phyloP scores from a whole-genome alignment of 1,139 yeast species.

The Candida frijolesensis region DNA sequence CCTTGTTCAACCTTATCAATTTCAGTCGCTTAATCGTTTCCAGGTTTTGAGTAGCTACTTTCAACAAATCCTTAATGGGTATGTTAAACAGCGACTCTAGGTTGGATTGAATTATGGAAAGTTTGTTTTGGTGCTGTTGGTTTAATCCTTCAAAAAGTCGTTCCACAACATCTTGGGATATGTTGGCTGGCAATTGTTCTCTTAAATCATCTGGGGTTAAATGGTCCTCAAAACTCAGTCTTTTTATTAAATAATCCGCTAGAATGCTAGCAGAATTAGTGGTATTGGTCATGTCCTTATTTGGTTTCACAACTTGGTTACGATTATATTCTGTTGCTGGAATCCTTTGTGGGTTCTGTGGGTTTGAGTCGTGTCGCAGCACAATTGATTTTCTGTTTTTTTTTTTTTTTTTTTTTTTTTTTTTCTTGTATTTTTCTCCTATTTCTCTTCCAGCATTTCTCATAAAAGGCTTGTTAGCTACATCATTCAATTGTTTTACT shows the following conservation, averaged over 20 bases:
- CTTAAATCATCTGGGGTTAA: slow-evolving; percentile 13
- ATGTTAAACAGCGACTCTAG: slow-evolving; percentile 25
- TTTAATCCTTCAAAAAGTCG: slow-evolving; percentile 21
- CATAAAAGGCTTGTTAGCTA: too few relatives aligned
- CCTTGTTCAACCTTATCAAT: slow-evolving; percentile 4
- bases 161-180: slow-evolving; percentile 7
- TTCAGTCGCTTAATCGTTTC: slow-evolving; percentile 5
- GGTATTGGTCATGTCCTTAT: slow-evolving; percentile 4
- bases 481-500: too few relatives aligned
- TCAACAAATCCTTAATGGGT: slow-evolving; percentile 21
- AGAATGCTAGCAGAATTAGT: slow-evolving; percentile 12
- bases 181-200: slow-evolving; percentile 14
- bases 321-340: too few relatives aligned
- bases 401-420: not conserved
- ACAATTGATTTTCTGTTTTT: not conserved
- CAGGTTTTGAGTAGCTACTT: not conserved
- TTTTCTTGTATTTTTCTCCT: not conserved
- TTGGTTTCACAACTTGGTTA: not conserved
- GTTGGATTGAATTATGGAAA: slow-evolving; percentile 17
- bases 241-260: slow-evolving; percentile 14
- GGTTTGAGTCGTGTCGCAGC: not conserved
- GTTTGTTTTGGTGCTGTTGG: slow-evolving; percentile 22
- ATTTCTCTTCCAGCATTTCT: not conserved
- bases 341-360: too few relatives aligned
- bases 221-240: slow-evolving; percentile 15